Evolutionary conservation across 2,329 filamentous ascomycete genomes (phyloP), one percentile per base, ranked within the genome.

Genomic region (Stachybotrys chlorohalonatus): DNA sequence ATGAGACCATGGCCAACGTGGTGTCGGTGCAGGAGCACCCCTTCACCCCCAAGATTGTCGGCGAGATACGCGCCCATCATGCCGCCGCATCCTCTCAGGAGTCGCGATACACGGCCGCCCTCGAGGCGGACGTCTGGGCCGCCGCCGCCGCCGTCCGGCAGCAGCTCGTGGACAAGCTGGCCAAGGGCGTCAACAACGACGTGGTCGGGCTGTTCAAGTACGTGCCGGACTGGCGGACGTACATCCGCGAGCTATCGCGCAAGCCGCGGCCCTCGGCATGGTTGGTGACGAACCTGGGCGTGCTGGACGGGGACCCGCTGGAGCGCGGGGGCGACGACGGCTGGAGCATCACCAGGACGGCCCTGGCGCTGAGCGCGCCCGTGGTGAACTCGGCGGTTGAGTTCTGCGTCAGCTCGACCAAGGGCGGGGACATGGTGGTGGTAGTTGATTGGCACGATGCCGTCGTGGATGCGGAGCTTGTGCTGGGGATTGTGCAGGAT

Each of bases 201-300:
- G 39, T 55, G 9, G 45, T 62, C 4, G 62, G 58, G 1, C 47
- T 68, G 11, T 56, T 66, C 58, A 58, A 57, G 7, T 59, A 64
- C 3, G 58, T 67, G 5, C 39, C 53, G 11, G 65, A 68, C 55
- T 66, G 63, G 58, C 58, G 59, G 1, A 45, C 49, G 15, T 53
- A 61, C 46, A 58, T 59, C 49, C 53, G 52, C 47, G 54, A 53
- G 17, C 49, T 56, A 6, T 55, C 59, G 17, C 56, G 60, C 50
- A 64, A 62, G 53, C 62, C 66, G 13, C 59, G 66, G 11, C 52
- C 48, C 9, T 45, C 55, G 11, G 58, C 59, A 1, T 63, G 63
- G 59, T 53, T 57, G 16, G 58, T 66, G 8, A 65, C 62, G 24
- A 68, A 68, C 54, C 54, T 68, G 2, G 66, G 66, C 7, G 60